These are phyloP conservation scores for Hemisphaericaspora xylofermentans DNA, from an alignment of 1,139 yeast genomes.

Conservation along the genomic window DNA sequence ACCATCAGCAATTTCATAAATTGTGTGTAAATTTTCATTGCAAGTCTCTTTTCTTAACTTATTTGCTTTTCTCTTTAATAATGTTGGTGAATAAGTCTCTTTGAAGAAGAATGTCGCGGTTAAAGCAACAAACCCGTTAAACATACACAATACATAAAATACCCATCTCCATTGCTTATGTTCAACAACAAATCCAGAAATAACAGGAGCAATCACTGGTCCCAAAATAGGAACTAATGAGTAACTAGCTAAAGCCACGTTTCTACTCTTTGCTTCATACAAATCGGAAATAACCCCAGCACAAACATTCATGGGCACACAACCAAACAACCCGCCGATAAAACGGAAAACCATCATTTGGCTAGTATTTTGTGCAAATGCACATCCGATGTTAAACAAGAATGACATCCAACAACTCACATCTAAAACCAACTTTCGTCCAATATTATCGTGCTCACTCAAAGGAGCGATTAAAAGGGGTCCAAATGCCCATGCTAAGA, in stretches of 20 bases:
- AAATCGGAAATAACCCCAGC: slow-evolving; percentile 44
- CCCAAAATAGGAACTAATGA: slow-evolving; percentile 53
- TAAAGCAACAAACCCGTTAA: slow-evolving; percentile 41
- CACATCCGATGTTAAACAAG: slow-evolving; percentile 42
- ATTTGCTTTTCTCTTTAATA: slow-evolving; percentile 33
- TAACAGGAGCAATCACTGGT: slow-evolving; percentile 60
- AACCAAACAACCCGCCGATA: slow-evolving; percentile 41
- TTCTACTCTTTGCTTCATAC: slow-evolving; percentile 39
- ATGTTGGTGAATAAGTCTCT: slow-evolving; percentile 43
- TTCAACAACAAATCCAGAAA: slow-evolving; percentile 56
- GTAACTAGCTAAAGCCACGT: slow-evolving; percentile 42
- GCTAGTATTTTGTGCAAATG: slow-evolving; percentile 36
- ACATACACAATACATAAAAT: slow-evolving; percentile 40
- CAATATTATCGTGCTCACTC: slow-evolving; percentile 43
- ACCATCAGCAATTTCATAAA: slow-evolving; percentile 41
- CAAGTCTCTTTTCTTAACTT: slow-evolving; percentile 36
- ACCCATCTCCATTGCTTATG: slow-evolving; percentile 46
- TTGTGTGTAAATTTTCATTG: slow-evolving; percentile 40
- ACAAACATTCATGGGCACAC: slow-evolving; percentile 44
- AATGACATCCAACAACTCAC: slow-evolving; percentile 36
- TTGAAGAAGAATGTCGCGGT: slow-evolving; percentile 34
- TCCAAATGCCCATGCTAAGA: slow-evolving; percentile 49
- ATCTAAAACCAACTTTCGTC: slow-evolving; percentile 41
- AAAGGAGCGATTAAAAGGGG: slow-evolving; percentile 46
- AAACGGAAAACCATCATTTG: slow-evolving; percentile 44